Evolutionary conservation across 257 asterid species (phyloP), one percentile per base, ranked within the genome.

Genomic region (Prunella vulgaris): DNA sequence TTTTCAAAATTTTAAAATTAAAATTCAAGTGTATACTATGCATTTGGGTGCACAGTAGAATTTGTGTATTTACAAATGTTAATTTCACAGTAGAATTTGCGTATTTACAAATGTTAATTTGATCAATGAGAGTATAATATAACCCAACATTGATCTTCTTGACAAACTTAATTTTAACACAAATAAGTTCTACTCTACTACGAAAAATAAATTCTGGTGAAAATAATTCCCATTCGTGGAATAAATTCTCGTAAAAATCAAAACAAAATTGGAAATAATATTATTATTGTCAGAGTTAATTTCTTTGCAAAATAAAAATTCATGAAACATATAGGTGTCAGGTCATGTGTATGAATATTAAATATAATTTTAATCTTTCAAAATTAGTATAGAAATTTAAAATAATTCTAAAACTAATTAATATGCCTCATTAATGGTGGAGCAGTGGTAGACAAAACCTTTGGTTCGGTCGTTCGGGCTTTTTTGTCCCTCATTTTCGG

Each of bases 361-460:
- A 42, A 21, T 46, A 54, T 1, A 59, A 40, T 27, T 32, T 25
- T 44, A 61, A 79, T 73, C 74, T 68, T 68, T 60, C 74, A 32
- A 59, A 68, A 53, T 67, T 72, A 24, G 56, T n/a, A 17, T n/a
- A n/a, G n/a, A 48, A 48, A 15, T 15, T 2, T 1, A 17, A 48
- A 48, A n/a, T 7, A 51, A 51, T 18, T 51, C 27, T 14, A 33
- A 70, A 69, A 59, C 70, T 70, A 78, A 69, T 78, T n/a, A 52
- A 37, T 64, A 35, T 35, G 42, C 42, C n/a, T 40, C 15, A 87
- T 62, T 66, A 84, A 76, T 63, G 82, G 83, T 32, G 82, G 18
- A 73, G 77, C 59, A 27, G 25, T 46, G 76, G 72, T 40, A 73
- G 90, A 79, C 37, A 82, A 60, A 40, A 61, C 82, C 15, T 80